These are phyloP conservation scores for Cytospora piceae DNA, from an alignment of 2,329 filamentous ascomycete genomes.

Conservation along the genomic window DNA sequence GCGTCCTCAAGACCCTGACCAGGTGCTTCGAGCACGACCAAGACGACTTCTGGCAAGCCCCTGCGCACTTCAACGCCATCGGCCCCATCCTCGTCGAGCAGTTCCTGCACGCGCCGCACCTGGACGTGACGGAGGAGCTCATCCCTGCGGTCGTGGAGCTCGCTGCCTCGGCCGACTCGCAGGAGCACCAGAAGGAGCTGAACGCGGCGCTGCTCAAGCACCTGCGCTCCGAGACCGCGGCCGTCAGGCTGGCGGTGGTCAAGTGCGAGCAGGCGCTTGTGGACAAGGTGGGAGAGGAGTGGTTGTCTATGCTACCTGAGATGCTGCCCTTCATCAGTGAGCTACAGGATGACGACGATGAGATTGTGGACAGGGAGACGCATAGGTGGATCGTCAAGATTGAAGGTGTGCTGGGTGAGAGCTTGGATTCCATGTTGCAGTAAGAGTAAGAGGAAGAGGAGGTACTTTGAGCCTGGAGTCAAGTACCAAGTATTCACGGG, in stretches of 20 bases:
- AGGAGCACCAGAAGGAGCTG: slow-evolving; percentile 88
- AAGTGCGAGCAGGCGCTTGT: slow-evolving; percentile 81
- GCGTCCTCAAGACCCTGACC: slow-evolving; percentile 71
- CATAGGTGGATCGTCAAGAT: slow-evolving; percentile 89
- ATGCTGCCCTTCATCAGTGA: slow-evolving; percentile 97
- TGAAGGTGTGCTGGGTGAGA: slow-evolving; percentile 87
- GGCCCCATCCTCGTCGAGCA: slow-evolving; percentile 71
- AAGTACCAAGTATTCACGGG: not conserved
- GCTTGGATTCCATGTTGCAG: slow-evolving; percentile 88
- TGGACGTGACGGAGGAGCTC: slow-evolving; percentile 55
- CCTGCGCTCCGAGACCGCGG: slow-evolving; percentile 72
- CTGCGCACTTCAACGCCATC: slow-evolving; percentile 79
- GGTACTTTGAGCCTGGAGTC: too few species aligned
- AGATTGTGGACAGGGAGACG: slow-evolving; percentile 87
- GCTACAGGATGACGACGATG: slow-evolving; percentile 94
- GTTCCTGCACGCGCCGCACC: slow-evolving; percentile 53
- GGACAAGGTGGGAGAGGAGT: slow-evolving; percentile 84
- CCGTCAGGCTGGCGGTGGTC: slow-evolving; percentile 79
- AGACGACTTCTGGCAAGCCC: slow-evolving; percentile 94
- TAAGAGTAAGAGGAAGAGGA: slow-evolving; percentile 47
- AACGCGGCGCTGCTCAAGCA: slow-evolving; percentile 78
- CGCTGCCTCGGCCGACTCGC: slow-evolving; percentile 77
- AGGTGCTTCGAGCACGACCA: slow-evolving; percentile 87
- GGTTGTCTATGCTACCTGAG: slow-evolving; percentile 87
- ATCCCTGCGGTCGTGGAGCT: slow-evolving; percentile 80